Evolutionary conservation across 306 rosid genomes (phyloP).

Genomic region (Betula pendula): DNA sequence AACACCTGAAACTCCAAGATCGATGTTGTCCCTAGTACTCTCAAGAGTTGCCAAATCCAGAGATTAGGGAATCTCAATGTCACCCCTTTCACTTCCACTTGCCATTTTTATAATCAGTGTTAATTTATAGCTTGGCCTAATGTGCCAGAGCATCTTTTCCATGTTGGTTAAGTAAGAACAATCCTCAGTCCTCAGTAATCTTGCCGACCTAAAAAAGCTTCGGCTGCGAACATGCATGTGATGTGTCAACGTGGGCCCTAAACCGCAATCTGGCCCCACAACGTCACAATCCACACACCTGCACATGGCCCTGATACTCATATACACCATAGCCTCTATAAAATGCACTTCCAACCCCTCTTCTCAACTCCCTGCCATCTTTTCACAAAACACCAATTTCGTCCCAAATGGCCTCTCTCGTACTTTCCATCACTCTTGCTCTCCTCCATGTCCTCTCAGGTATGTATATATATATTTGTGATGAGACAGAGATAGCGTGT

Average conservation of each 20-base stretch:
- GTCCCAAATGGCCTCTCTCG: conserved; percentile 31
- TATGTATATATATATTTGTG: too few relatives aligned
- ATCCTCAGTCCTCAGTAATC: too few relatives aligned
- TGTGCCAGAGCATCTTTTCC: not conserved
- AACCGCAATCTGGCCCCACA: not conserved
- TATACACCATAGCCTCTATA: conserved; percentile 9
- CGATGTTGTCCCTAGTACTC: not conserved
- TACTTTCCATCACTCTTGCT: conserved; percentile 2
- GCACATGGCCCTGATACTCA: conserved; percentile 18
- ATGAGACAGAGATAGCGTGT: not conserved
- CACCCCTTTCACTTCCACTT: conserved; percentile 1
- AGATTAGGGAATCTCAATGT: not conserved
- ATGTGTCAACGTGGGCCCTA: conserved; percentile 31
- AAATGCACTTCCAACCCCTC: conserved; percentile 5
- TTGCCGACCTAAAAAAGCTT: conserved; percentile 36
- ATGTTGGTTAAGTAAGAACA: not conserved
- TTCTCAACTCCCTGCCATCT: conserved; percentile 22
- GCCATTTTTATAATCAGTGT: not conserved
- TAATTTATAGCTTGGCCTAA: not conserved
- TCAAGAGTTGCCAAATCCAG: not conserved
- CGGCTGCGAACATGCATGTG: conserved; percentile 30
- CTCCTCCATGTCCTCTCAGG: conserved; percentile 44
- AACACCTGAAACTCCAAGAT: not conserved
- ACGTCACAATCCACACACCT: not conserved
- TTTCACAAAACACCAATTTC: not conserved